Percentiles rank a stretch among this genome's conserved stretches.
These are phyloP conservation scores for Irpex sp. DNA, from an alignment of 1,284 basidiomycete species.

Conservation along the genomic window DNA sequence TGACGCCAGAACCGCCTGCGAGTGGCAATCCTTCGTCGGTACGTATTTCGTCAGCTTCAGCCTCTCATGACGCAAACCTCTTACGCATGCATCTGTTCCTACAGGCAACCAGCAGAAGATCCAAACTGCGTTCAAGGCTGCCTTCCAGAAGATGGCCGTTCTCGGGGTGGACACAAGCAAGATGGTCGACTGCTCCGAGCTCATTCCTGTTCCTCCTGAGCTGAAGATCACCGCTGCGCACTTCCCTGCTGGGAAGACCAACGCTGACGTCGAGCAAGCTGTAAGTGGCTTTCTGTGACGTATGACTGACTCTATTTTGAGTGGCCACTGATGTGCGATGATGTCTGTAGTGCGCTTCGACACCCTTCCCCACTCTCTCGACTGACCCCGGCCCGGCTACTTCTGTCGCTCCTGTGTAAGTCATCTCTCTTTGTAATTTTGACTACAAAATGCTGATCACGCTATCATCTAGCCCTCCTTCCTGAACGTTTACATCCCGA, in stretches of 20 bases:
- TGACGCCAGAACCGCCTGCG: constrained; percentile 31
- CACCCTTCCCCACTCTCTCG: constrained; percentile 28
- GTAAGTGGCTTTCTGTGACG: constrained; percentile 12
- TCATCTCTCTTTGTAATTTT: not conserved
- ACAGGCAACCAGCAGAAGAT: constrained; percentile 25
- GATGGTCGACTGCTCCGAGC: constrained; percentile 22
- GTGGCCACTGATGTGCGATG: not conserved
- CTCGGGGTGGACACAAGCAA: constrained; percentile 23
- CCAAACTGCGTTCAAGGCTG: constrained; percentile 23
- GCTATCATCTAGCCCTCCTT: constrained; percentile 13
- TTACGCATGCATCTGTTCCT: not conserved
- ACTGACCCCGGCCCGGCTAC: constrained; percentile 29
- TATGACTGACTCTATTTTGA: not conserved
- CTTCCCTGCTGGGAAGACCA: constrained; percentile 24
- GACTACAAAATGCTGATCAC: not conserved
- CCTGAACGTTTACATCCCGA: constrained; percentile 6
- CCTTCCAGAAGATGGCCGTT: constrained; percentile 27
- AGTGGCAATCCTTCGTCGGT: constrained; percentile 28
- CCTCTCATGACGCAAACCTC: not conserved
- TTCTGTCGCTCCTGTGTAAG: constrained; percentile 28
- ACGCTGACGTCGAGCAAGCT: constrained; percentile 25
- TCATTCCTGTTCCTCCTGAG: constrained; percentile 27
- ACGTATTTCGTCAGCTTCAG: not conserved
- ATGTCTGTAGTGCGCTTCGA: constrained; percentile 14
- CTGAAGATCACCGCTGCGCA: constrained; percentile 8